Conservation (phyloP, 2,329 filamentous ascomycete genomes). For the Coniochaeta pulveracea region DNA sequence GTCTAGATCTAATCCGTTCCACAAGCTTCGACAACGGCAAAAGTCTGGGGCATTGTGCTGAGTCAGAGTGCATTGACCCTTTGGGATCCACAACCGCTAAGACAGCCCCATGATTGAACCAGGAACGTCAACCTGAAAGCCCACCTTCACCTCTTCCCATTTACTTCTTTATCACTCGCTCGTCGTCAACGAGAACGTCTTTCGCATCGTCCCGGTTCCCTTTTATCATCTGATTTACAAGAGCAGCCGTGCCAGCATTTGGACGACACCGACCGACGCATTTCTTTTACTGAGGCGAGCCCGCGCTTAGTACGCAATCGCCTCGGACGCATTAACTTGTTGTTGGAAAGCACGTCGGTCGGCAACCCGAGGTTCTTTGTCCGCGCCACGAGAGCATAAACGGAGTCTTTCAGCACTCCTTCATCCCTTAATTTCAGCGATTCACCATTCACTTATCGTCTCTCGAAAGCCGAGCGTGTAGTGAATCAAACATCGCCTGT, state of each 20-base stretch:
- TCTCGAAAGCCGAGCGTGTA: conserved; percentile 16
- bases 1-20: no score
- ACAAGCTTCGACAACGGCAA: no score
- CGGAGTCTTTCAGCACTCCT: not conserved
- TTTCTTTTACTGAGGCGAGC: conserved; percentile 24
- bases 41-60: no score
- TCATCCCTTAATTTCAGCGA: no score
- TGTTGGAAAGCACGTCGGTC: conserved; percentile 22
- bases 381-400: no score
- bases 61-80: no score
- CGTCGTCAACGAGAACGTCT: conserved; percentile 6
- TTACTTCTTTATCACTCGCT: conserved; percentile 6
- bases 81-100: no score
- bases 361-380: conserved; percentile 2
- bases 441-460: no score
- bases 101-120: no score
- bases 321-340: conserved; percentile 55
- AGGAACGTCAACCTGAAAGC: conserved; percentile 2
- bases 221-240: not conserved
- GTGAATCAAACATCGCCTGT: no score
- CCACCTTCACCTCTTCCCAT: not conserved
- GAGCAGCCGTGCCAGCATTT: conserved; percentile 1
- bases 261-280: conserved; percentile 15
- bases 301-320: conserved; percentile 18
- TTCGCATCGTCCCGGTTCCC: not conserved